These are phyloP conservation scores for Escallonia rubra DNA, from an alignment of 129 eudicot genomes.

Conservation along the genomic window DNA sequence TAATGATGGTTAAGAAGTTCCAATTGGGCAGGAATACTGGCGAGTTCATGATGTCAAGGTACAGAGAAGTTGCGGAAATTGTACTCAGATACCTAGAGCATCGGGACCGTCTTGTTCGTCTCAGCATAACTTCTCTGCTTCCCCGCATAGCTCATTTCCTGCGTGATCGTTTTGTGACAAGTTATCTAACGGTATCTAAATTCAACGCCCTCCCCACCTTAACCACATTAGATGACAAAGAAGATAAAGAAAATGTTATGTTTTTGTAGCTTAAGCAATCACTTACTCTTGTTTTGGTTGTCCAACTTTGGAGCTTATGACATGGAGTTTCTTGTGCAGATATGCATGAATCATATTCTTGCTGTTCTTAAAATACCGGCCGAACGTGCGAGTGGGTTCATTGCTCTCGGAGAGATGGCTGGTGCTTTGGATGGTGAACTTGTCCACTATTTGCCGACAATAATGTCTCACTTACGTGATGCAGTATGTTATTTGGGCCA, in stretches of 20 bases:
- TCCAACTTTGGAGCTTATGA: constrained; percentile 3
- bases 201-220: not conserved
- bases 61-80: constrained; percentile 97
- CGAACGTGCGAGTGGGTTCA: constrained; percentile 96
- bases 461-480: constrained; percentile 91
- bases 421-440: constrained; percentile 99
- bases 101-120: constrained; percentile 91
- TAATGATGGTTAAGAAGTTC: not conserved
- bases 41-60: constrained; percentile 98
- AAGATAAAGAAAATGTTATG: not conserved
- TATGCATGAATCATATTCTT: constrained; percentile 97
- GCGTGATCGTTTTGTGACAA: constrained; percentile 97
- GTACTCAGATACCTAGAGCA: constrained; percentile 93
- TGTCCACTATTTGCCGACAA: constrained; percentile 95
- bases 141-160: constrained; percentile 97
- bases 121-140: constrained; percentile 93
- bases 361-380: constrained; percentile 94
- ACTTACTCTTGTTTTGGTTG: not conserved
- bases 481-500: constrained; percentile 54
- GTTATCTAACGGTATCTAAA: constrained; percentile 70
- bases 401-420: constrained; percentile 99
- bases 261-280: not conserved
- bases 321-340: constrained; percentile 41
- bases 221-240: too few species aligned
- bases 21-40: constrained; percentile 72